Base-by-base conservation (phyloP, 78 protist genomes). In the Pigoraptor vietnamica region DNA sequence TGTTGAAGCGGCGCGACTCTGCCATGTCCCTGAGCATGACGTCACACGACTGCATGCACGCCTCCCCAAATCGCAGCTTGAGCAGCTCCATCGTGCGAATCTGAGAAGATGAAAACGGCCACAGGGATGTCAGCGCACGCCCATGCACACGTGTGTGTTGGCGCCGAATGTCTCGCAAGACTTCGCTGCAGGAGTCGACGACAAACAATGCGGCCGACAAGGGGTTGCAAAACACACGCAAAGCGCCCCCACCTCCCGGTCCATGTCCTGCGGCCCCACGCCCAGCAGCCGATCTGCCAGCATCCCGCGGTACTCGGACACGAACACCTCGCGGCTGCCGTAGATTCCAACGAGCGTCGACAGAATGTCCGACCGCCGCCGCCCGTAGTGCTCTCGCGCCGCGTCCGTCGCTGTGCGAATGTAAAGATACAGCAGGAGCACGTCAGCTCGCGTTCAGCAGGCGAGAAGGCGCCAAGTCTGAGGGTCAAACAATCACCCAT, bases 41-140 rank as follows among this genome's bases (percentile, higher is more conserved):
- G 39, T 97, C 97, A 90, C 97, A 95, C 36, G 33, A 39, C 32
- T 88, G 91, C 67, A 97, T 33, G 39, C 91, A 37, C 24, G 37
- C 24, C 48, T 97, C 98, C n/a, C 98, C 98, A 86, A 97, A 97
- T n/a, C 98, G 93, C 37, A 95, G 82, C 90, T 97, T 97, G 48
- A 97, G 89, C 56, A 96, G 87, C 86, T 97, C 98, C 2, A 95
- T 55, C 55, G 67, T 94, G 39, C 90, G 89, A 67, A 95, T 90
- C 92, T 94, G 87, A 32, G 81, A 40, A 1, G 82, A 84, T 36
- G 56, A 40, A 14, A 40, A n/a, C n/a, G n/a, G n/a, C n/a, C n/a
- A n/a, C n/a, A n/a, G n/a, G n/a, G n/a, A n/a, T n/a, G n/a, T n/a
- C n/a, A n/a, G n/a, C n/a, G n/a, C n/a, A n/a, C n/a, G n/a, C n/a